Base-by-base conservation (phyloP, 371 early-diverging fungal genomes). In the Mortierella sp. region DNA sequence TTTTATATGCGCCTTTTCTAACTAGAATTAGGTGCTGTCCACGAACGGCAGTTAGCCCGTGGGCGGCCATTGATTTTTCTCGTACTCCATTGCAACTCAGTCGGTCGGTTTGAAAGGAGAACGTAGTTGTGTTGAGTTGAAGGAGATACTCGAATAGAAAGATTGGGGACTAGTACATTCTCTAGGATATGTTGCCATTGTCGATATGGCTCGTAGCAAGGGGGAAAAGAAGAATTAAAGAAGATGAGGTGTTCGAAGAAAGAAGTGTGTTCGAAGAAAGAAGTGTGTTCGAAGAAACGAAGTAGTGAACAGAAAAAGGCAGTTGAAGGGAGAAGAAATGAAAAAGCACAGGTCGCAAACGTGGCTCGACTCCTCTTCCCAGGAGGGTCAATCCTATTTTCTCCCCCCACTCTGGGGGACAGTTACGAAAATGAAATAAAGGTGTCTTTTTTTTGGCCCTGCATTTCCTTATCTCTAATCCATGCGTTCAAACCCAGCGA, bases 321-420 rank as follows among this genome's bases (percentile, higher is more conserved):
- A 2, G 45, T n/a, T n/a, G 45, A 52, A 26, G 6, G 22, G 37
- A 58, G 34, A 58, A 19, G 58, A 58, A 58, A 48, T 48, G 48
- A 48, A 55, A 61, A 31, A 61, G 61, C 61, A 61, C 61, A 37
- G 61, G 61, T 61, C 61, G 61, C 61, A 37, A 61, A 61, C 61
- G 61, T 61, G 61, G 61, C 34, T 61, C 19, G 9, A 61, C 37
- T n/a, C 9, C 34, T 37, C 48, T 48, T 48, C 58, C 58, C 58
- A 58, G 19, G 58, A 31, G 16, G 34, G 22, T 29, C 26, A 13
- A 11, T 53, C 37, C 19, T 22, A 29, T 58, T 58, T 58, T n/a
- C n/a, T n/a, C n/a, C n/a, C n/a, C n/a, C n/a, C n/a, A n/a, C n/a
- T n/a, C n/a, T n/a, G n/a, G 58, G 58, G 58, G 19, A 55, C 53